Conservation (phyloP, 352 stramenopile species). For the Globisporangium polare region DNA sequence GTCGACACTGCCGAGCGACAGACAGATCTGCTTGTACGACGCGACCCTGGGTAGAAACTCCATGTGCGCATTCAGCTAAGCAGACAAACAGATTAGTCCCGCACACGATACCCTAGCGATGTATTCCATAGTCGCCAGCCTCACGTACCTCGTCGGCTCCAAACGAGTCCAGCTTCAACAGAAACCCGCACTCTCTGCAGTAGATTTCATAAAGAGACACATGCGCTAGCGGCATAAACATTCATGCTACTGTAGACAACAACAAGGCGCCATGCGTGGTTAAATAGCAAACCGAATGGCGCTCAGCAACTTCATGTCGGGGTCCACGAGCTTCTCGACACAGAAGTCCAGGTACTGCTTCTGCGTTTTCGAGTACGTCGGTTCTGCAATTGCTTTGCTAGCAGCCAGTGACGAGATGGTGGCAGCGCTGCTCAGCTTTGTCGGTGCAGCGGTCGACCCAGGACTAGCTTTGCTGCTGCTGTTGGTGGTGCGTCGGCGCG, state of each 20-base stretch:
- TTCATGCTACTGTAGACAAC: background rate
- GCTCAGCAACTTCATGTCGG: slow-evolving; percentile 38
- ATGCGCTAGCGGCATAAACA: background rate
- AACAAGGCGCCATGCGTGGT: background rate
- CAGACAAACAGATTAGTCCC: background rate
- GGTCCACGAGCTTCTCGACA: slow-evolving; percentile 47
- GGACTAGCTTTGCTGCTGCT: background rate
- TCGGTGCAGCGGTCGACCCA: background rate
- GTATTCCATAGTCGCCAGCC: background rate
- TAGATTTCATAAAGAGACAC: background rate
- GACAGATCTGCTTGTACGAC: slow-evolving; percentile 29
- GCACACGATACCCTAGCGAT: background rate
- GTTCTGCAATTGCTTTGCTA: slow-evolving; percentile 9
- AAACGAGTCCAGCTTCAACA: slow-evolving; percentile 52
- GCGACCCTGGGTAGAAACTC: slow-evolving; percentile 35
- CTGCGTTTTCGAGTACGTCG: slow-evolving; percentile 33
- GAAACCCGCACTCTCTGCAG: slow-evolving; percentile 25
- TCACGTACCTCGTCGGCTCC: slow-evolving; percentile 39
- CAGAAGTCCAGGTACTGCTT: slow-evolving; percentile 55
- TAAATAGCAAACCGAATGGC: slow-evolving; percentile 22
- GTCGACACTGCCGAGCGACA: slow-evolving; percentile 47
- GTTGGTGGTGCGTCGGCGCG: slow-evolving; percentile 6
- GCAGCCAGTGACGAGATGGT: background rate
- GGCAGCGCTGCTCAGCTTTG: background rate
- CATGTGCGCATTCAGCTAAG: slow-evolving; percentile 47